phyloP scores from a whole-genome alignment of 352 stramenopile genomes.

The Globisporangium megalacanthum region DNA sequence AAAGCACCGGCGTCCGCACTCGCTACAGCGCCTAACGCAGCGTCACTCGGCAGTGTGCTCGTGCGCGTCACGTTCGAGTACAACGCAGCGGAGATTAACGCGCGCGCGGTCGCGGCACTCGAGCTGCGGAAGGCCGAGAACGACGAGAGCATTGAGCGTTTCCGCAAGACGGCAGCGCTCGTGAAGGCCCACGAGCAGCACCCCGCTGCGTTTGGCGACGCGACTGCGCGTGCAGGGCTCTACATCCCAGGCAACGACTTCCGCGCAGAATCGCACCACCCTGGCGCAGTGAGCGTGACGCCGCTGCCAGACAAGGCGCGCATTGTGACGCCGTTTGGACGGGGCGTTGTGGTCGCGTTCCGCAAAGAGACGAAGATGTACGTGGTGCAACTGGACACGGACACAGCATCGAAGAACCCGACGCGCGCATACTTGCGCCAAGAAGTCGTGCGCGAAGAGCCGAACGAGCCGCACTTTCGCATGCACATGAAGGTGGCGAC shows the following conservation, averaged over 20 bases:
- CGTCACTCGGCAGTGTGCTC: slow-evolving; percentile 38
- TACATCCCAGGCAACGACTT: slow-evolving; percentile 80
- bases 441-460: slow-evolving; percentile 61
- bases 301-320: slow-evolving; percentile 72
- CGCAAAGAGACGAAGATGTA: slow-evolving; percentile 74
- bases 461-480: slow-evolving; percentile 50
- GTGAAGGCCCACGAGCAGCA: slow-evolving; percentile 49
- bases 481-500: slow-evolving; percentile 80
- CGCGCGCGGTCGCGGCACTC: slow-evolving; percentile 33
- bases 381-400: slow-evolving; percentile 68
- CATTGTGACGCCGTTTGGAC: slow-evolving; percentile 69
- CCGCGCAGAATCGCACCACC: slow-evolving; percentile 49
- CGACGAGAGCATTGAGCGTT: slow-evolving; percentile 58
- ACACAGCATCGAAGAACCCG: slow-evolving; percentile 46
- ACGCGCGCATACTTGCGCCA: slow-evolving; percentile 69
- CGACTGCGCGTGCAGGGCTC: slow-evolving; percentile 40
- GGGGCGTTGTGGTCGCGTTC: slow-evolving; percentile 65
- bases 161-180: slow-evolving; percentile 43
- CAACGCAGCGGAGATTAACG: slow-evolving; percentile 31
- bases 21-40: neutral
- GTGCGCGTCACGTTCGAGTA: slow-evolving; percentile 62
- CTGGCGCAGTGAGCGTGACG: slow-evolving; percentile 50
- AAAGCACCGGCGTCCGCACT: slow-evolving; percentile 26
- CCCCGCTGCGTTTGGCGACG: slow-evolving; percentile 62
- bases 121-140: slow-evolving; percentile 53